Evolutionary conservation across 192 early-diverging fungal genomes (phyloP), one percentile per base, ranked within the genome.

Genomic region (Coemansia sp.): DNA sequence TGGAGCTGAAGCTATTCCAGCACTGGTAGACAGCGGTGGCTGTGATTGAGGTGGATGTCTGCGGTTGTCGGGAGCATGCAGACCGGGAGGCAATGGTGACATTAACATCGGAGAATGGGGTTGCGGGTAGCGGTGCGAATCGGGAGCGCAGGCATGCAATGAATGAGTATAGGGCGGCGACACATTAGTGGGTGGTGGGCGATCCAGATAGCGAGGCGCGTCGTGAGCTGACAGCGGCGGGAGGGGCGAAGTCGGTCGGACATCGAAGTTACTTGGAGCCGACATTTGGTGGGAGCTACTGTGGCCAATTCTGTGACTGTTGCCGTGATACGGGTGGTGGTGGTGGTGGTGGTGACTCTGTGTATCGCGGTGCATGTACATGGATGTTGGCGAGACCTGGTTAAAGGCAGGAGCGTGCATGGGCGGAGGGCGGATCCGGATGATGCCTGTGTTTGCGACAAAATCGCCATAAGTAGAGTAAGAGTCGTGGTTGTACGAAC

Each of bases 391-490:
- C 55, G 69, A 62, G 46, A 50, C 27, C 3, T 62, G 66, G 21
- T 59, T 51, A 46, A 63, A 67, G 23, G 64, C 50, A 10, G 66
- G 66, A 11, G 66, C 53, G 66, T 68, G 77, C 59, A 65, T 62
- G 29, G 67, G 65, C 27, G 45, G 66, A n/a, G 73, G 73, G 50
- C 66, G 74, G 46, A 76, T 74, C 44, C 78, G 70, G 39, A 81
- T 81, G 4, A 68, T 60, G 38, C 78, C 78, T 17, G 78, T 66
- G 62, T 67, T 82, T 48, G 74, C 41, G 50, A 82, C 73, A 50
- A 68, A 82, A 68, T 82, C 79, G 34, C 79, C 62, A 50, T 82
- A 82, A 4, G 79, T 64, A n/a, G 74, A 70, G 72, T 70, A 82
- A 25, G 71, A 29, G 71, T 82, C 79, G 55, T 68, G 32, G 72